A percentile compares a stretch with the other conserved stretches of the same genome.
These are phyloP conservation scores for Ogataea parapolymorpha DNA, from an alignment of 805 yeast species.

Conservation along the genomic window DNA sequence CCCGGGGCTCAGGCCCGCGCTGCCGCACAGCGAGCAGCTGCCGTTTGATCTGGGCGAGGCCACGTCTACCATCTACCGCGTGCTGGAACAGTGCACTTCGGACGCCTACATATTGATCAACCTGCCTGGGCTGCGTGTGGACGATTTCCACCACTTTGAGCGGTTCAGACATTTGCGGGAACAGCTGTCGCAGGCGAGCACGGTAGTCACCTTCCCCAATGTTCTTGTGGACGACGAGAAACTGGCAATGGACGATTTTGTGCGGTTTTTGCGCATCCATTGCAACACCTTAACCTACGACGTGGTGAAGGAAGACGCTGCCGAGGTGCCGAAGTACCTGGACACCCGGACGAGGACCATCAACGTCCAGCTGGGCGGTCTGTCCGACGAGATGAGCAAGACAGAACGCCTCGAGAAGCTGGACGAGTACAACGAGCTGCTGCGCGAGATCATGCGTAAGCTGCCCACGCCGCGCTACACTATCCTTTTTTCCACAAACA, in stretches of 20 bases:
- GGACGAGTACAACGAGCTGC: slow-evolving; percentile 29
- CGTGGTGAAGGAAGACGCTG: slow-evolving; percentile 38
- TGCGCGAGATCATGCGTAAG: slow-evolving; percentile 57
- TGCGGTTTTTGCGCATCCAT: slow-evolving; percentile 39
- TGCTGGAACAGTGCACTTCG: slow-evolving; percentile 42
- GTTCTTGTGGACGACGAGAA: slow-evolving; percentile 33
- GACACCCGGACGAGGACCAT: slow-evolving; percentile 66
- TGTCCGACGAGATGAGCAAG: slow-evolving; percentile 43
- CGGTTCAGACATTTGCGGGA: slow-evolving; percentile 48
- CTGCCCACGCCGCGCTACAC: slow-evolving; percentile 73
- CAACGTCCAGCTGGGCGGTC: slow-evolving; percentile 50
- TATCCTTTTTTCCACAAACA: slow-evolving; percentile 52
- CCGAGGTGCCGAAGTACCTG: slow-evolving; percentile 50
- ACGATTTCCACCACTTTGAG: slow-evolving; percentile 43
- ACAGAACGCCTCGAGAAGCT: slow-evolving; percentile 31
- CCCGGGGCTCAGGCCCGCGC: slow-evolving; percentile 28
- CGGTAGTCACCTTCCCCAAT: slow-evolving; percentile 57
- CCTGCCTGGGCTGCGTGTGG: slow-evolving; percentile 48
- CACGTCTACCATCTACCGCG: slow-evolving; percentile 16
- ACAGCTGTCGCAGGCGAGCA: slow-evolving; percentile 54
- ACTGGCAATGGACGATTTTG: slow-evolving; percentile 42
- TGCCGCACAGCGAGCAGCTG: slow-evolving; percentile 30
- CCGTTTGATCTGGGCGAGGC: slow-evolving; percentile 30
- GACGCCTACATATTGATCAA: slow-evolving; percentile 56
- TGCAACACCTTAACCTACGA: slow-evolving; percentile 51